Evolutionary conservation across 1,139 yeast genomes (phyloP).

Genomic region (Kodamaea arcana): DNA sequence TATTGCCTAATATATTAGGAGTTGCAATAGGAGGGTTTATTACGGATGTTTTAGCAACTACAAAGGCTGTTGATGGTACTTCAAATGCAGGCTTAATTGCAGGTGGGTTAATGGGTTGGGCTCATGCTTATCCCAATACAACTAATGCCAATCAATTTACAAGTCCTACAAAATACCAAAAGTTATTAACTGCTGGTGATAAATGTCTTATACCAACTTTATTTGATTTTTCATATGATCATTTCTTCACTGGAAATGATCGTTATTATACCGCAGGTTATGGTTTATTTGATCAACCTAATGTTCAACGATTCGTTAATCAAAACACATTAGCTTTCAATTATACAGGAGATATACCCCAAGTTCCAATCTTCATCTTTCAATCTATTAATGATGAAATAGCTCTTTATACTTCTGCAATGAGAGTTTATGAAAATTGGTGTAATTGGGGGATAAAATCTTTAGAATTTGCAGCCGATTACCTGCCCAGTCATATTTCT

Average conservation of each 20-base stretch:
- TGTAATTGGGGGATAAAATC: slow-evolving; percentile 22
- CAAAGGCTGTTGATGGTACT: slow-evolving; percentile 19
- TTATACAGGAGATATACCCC: slow-evolving; percentile 19
- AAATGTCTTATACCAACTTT: slow-evolving; percentile 9
- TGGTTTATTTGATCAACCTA: slow-evolving; percentile 14
- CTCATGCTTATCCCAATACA: slow-evolving; percentile 22
- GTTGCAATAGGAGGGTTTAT: slow-evolving; percentile 33
- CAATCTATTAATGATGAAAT: slow-evolving; percentile 29
- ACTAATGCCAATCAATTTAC: neutral
- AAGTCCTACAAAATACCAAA: neutral
- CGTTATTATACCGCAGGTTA: slow-evolving; percentile 14
- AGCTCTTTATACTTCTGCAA: slow-evolving; percentile 23
- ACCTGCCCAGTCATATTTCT: slow-evolving; percentile 9
- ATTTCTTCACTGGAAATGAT: slow-evolving; percentile 16
- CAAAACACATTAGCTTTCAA: slow-evolving; percentile 21
- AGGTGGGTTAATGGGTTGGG: slow-evolving; percentile 23
- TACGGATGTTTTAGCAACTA: slow-evolving; percentile 19
- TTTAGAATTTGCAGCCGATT: slow-evolving; percentile 7
- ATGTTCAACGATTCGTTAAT: slow-evolving; percentile 13
- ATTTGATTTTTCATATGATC: slow-evolving; percentile 9
- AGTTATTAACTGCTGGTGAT: slow-evolving; percentile 1
- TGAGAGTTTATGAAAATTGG: slow-evolving; percentile 26
- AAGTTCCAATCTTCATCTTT: slow-evolving; percentile 31
- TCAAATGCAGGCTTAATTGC: slow-evolving; percentile 24
- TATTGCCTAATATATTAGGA: slow-evolving; percentile 21